Evolutionary conservation across 1,139 yeast species (phyloP).

Genomic region (Geotrichum siamense): DNA sequence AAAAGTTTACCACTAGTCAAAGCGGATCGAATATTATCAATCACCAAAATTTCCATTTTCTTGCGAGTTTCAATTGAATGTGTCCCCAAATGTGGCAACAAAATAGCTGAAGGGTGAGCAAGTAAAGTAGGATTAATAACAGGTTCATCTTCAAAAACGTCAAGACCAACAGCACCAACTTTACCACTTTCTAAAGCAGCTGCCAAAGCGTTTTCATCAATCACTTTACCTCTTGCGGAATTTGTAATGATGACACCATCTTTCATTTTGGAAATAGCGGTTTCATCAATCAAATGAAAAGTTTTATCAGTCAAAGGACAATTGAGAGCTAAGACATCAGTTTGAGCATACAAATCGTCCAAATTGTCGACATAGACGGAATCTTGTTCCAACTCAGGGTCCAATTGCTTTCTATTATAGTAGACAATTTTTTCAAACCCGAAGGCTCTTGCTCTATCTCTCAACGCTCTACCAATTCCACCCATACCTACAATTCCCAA

Average conservation of each 20-base stretch:
- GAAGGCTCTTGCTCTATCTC: conserved; percentile 57
- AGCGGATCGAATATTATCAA: conserved; percentile 41
- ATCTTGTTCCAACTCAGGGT: conserved; percentile 46
- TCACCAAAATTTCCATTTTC: conserved; percentile 52
- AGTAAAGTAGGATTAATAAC: conserved; percentile 34
- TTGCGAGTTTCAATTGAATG: conserved; percentile 48
- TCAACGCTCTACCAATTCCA: conserved; percentile 69
- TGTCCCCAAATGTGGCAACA: conserved; percentile 66
- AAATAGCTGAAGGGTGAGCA: conserved; percentile 41
- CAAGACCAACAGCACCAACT: conserved; percentile 67
- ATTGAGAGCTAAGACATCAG: conserved; percentile 57
- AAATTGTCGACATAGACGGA: conserved; percentile 45
- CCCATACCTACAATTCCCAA: conserved; percentile 78
- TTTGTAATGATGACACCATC: conserved; percentile 61
- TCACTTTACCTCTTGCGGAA: conserved; percentile 59
- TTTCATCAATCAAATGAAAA: conserved; percentile 50
- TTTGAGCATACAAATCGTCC: conserved; percentile 48
- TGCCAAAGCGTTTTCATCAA: conserved; percentile 67
- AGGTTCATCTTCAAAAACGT: conserved; percentile 82
- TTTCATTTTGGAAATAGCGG: conserved; percentile 52
- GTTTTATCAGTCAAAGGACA: conserved; percentile 52
- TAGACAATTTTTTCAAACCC: conserved; percentile 57
- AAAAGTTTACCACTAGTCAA: conserved; percentile 52
- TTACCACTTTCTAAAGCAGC: conserved; percentile 62
- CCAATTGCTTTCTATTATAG: conserved; percentile 53